Conservation (phyloP, 1,284 basidiomycete species). For the Melampsora americana region DNA sequence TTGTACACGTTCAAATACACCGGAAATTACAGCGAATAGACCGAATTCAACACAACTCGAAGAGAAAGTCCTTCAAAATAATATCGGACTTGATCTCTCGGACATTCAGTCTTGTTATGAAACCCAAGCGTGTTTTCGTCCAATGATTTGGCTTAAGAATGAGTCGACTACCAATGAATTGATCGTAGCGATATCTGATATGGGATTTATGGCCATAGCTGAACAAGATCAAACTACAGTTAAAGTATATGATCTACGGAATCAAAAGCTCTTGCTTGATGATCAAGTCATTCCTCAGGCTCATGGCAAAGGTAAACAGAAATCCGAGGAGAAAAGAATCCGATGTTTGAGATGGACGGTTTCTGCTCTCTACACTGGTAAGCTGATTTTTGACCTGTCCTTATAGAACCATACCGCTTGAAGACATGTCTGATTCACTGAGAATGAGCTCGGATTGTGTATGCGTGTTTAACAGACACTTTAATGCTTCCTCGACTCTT, state of each 20-base stretch:
- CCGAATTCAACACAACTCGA: background rate
- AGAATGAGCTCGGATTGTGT: background rate
- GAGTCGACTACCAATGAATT: slow-evolving; percentile 3
- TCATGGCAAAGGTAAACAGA: slow-evolving; percentile 11
- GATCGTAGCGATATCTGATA: slow-evolving; percentile 13
- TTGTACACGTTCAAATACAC: background rate
- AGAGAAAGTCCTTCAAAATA: background rate
- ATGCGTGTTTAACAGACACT: slow-evolving; percentile 5
- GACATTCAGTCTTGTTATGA: background rate
- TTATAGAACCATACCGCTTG: too few species aligned
- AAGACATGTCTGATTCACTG: background rate
- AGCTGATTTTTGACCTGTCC: background rate
- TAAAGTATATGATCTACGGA: slow-evolving; percentile 38
- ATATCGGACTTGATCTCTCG: background rate
- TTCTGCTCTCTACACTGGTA: slow-evolving; percentile 18
- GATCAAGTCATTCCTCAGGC: slow-evolving; percentile 11
- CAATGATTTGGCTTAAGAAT: slow-evolving; percentile 4
- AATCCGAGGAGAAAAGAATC: slow-evolving; percentile 16
- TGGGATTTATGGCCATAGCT: slow-evolving; percentile 37
- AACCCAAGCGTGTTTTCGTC: background rate
- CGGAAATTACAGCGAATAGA: background rate
- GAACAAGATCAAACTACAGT: slow-evolving; percentile 16
- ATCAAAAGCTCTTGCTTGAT: slow-evolving; percentile 26
- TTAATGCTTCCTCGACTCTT: slow-evolving; percentile 29
- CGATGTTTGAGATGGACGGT: slow-evolving; percentile 23